Percentiles rank a stretch among this genome's conserved stretches.
Evolutionary conservation across 441 rosid species (phyloP).

Genomic region (Populus hybrid): DNA sequence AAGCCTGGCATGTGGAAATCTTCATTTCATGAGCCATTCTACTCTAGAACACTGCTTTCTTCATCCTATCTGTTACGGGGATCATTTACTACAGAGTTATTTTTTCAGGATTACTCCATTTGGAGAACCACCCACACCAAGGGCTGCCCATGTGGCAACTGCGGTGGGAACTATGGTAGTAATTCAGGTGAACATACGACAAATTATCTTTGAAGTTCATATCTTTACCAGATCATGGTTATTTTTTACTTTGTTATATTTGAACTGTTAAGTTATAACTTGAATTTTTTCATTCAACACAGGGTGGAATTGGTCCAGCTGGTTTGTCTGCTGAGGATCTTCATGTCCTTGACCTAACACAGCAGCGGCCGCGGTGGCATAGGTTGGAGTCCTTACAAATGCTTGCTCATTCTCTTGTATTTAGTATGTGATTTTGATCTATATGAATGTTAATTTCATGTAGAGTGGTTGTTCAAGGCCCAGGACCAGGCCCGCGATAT

Average conservation of each 20-base stretch:
- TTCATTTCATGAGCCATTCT: conserved; percentile 2
- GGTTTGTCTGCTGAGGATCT: conserved; percentile 99
- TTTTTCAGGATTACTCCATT: conserved; percentile 72
- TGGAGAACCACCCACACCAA: conserved; percentile 97
- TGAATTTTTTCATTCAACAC: conserved; percentile 21
- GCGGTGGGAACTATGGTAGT: conserved; percentile 99
- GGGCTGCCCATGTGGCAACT: conserved; percentile 99
- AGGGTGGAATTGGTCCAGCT: conserved; percentile 99
- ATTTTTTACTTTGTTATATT: background rate
- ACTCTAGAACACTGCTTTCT: background rate
- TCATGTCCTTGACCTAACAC: conserved; percentile 97
- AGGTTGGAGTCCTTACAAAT: conserved; percentile 45
- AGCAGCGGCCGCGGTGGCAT: conserved; percentile 95
- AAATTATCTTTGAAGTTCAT: background rate
- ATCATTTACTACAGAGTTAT: conserved; percentile 9
- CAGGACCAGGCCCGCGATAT: conserved; percentile 99
- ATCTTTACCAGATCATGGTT: background rate
- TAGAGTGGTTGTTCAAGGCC: conserved; percentile 99
- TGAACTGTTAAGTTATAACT: conserved; percentile 15
- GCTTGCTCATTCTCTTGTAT: conserved; percentile 9
- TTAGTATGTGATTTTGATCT: conserved; percentile 11
- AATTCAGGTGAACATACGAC: conserved; percentile 63
- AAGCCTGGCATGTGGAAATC: conserved; percentile 19
- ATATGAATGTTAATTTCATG: conserved; percentile 25
- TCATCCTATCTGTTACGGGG: conserved; percentile 1